Evolutionary conservation across 257 asterid species (phyloP), one percentile per base, ranked within the genome.

Genomic region (Capsicum baccatum): DNA sequence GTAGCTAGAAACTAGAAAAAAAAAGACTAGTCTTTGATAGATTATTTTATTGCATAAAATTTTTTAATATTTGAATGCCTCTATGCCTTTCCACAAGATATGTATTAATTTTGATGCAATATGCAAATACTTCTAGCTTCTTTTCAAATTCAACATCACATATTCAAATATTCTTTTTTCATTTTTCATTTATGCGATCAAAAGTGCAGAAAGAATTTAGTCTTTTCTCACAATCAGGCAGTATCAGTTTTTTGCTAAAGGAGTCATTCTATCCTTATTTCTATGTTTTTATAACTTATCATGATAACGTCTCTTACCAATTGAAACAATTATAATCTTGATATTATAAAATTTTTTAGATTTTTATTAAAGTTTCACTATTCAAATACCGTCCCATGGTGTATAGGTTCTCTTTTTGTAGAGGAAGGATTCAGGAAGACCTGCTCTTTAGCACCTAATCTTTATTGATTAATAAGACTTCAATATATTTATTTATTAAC

Each of bases 151-250:
- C 58, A 70, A 16, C 33, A 42, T 42, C 1, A 70, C 17, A 70
- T 15, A 74, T 74, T 50, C 48, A 74, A 52, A 74, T 74, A 7
- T 74, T 73, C 59, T 1, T 26, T 26, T 26, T 26, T 26, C 2
- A 48, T 47, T 48, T 73, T 74, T 13, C 59, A 73, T 73, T 74
- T 74, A 19, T 52, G 80, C 39, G 42, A 73, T 73, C 59, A 48
- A 48, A 73, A 73, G 60, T 6, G 1, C 60, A 12, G 62, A 74
- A 74, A 74, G 60, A 74, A 47, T 12, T 39, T 19, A 50, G 80
- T 48, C 11, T 6, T 21, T 74, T 19, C 81, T 74, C 81, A 48
- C 21, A 50, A 69, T 42, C 16, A 74, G 60, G 81, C 81, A 74
- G 60, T 6, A 47, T 52, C 81, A 66, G 10, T 19, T 10, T 74